Base-by-base conservation (phyloP, 495 filamentous ascomycete species). In the Poronia punctata region DNA sequence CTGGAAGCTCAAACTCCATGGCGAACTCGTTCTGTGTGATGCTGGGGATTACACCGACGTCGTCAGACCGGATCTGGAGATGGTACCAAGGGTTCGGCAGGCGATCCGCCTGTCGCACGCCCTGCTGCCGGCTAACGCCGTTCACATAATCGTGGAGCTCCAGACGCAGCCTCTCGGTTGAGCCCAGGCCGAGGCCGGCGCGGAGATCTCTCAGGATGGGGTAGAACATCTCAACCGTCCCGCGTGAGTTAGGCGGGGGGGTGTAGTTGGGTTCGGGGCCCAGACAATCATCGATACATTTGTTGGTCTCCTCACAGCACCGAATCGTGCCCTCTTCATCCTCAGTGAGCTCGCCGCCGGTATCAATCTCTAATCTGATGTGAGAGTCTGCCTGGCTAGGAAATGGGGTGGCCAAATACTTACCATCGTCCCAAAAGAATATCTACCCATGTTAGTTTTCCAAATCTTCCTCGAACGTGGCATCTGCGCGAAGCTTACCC, bases 401-500 rank as follows among this genome's bases (percentile, higher is more conserved):
- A n/a, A n/a, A n/a, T n/a, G n/a, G n/a, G n/a, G n/a, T n/a, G n/a
- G n/a, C 7, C 15, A 7, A 5, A 2, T 6, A 14, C 15, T 40
- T 40, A 57, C 53, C 54, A 21, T 57, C 54, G 28, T 57, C 54
- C 38, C 40, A 57, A 25, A 57, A 51, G 42, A 57, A 57, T 38
- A 57, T 49, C 50, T 53, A 12, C 10, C 6, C 7, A 23, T 33
- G 37, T 11, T 22, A 15, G 10, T 21, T 14, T 1, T 9, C 1
- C n/a, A n/a, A n/a, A 34, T 33, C 4, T 11, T 28, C 8, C 17
- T 2, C 14, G 25, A 8, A 8, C n/a, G n/a, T n/a, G n/a, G n/a
- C n/a, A 10, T 33, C 2, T 16, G 3, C 2, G 1, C 15, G 7
- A 27, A 23, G 39, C 50, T 21, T 47, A 53, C 50, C 54, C 54